Evolutionary conservation across 371 early-diverging fungal species (phyloP).

Genomic region (Coemansia sp.): DNA sequence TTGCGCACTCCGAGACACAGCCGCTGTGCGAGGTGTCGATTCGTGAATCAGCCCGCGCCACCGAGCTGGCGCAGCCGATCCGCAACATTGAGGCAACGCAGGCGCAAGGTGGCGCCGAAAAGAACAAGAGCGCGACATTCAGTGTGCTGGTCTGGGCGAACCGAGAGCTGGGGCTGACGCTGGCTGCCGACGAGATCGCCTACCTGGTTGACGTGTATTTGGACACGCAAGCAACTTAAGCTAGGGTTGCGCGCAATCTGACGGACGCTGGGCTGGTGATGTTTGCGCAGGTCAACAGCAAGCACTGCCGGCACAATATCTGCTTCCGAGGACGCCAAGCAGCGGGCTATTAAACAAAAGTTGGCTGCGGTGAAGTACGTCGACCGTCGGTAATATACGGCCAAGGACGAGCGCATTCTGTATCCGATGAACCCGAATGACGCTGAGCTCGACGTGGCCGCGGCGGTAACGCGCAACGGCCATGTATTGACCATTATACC

Average conservation of each 20-base stretch:
- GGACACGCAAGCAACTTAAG: slow-evolving; percentile 33
- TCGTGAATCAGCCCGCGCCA: slow-evolving; percentile 62
- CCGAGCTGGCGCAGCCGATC: slow-evolving; percentile 82
- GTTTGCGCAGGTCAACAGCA: slow-evolving; percentile 99
- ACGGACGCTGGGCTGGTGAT: slow-evolving; percentile 98
- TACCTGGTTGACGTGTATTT: slow-evolving; percentile 88
- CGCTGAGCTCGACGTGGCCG: too few species aligned
- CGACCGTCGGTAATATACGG: too few species aligned
- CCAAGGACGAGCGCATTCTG: too few species aligned
- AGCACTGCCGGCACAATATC: slow-evolving; percentile 98
- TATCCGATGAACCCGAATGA: too few species aligned
- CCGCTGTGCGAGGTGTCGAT: slow-evolving; percentile 77
- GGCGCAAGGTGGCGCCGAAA: neutral
- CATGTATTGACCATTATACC: too few species aligned
- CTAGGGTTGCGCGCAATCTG: slow-evolving; percentile 70
- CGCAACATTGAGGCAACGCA: slow-evolving; percentile 72
- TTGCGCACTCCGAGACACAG: slow-evolving; percentile 72
- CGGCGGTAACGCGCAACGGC: too few species aligned
- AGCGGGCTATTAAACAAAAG: too few species aligned
- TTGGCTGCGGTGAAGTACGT: too few species aligned
- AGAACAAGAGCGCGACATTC: slow-evolving; percentile 21
- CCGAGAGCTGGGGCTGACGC: slow-evolving; percentile 85
- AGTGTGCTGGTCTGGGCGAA: slow-evolving; percentile 76
- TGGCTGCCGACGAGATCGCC: slow-evolving; percentile 92
- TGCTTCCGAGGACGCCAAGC: slow-evolving; percentile 31